Conservation (phyloP, 2,329 filamentous ascomycete genomes). For the Dactylellina leptospora region DNA sequence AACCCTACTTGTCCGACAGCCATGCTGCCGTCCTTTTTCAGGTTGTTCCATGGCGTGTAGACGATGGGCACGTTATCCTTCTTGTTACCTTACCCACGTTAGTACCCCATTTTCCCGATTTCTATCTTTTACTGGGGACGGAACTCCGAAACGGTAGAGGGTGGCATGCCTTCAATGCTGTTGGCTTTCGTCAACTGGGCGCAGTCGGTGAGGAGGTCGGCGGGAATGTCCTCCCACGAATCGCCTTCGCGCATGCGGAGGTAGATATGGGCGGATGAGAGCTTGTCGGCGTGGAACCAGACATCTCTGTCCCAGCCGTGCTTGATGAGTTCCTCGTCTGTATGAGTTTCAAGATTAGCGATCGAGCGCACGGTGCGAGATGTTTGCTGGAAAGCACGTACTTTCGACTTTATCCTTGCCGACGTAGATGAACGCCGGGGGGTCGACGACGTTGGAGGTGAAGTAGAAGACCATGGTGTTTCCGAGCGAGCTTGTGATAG, state of each 20-base stretch:
- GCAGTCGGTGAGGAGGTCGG: conserved; percentile 80
- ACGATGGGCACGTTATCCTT: conserved; percentile 97
- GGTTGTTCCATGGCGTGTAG: conserved; percentile 97
- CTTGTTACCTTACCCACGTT: conserved; percentile 77
- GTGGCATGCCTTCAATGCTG: conserved; percentile 82
- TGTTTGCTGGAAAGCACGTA: conserved; percentile 64
- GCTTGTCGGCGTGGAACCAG: conserved; percentile 98
- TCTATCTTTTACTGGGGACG: neutral
- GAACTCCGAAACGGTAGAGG: neutral
- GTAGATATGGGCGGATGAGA: conserved; percentile 96
- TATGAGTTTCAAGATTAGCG: conserved; percentile 15
- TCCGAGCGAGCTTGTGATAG: conserved; percentile 1
- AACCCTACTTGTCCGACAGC: conserved; percentile 93
- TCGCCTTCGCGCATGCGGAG: conserved; percentile 81
- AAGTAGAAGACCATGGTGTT: conserved; percentile 90
- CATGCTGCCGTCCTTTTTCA: conserved; percentile 96
- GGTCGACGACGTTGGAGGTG: conserved; percentile 82
- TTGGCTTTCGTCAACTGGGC: conserved; percentile 99
- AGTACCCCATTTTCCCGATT: conserved; percentile 20
- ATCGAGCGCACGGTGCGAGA: too few relatives aligned
- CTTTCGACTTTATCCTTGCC: conserved; percentile 99
- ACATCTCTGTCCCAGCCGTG: conserved; percentile 95
- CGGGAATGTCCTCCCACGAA: conserved; percentile 82
- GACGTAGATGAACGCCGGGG: conserved; percentile 88
- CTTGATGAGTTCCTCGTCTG: conserved; percentile 96